A percentile compares a stretch with the other conserved stretches of the same genome.
Evolutionary conservation across 1,284 basidiomycete species (phyloP).

Genomic region (Pseudozyma thailandica): DNA sequence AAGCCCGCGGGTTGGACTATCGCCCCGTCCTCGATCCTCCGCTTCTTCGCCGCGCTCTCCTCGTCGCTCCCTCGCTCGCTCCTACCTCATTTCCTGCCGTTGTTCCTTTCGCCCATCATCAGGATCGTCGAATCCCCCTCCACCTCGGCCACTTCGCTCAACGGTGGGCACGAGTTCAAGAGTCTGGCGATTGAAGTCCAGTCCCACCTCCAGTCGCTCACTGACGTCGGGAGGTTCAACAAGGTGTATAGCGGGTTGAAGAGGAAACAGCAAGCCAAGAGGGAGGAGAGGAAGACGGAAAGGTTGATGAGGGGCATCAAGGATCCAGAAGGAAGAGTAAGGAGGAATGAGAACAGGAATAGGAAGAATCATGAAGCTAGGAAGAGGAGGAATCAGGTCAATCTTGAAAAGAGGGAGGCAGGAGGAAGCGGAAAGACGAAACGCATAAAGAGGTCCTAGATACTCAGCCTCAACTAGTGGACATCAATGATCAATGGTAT

Average conservation of each 20-base stretch:
- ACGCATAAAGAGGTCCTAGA: slow-evolving; percentile 19
- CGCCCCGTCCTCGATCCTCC: slow-evolving; percentile 81
- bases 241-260: slow-evolving; percentile 81
- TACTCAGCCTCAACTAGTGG: neutral
- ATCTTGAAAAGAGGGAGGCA: slow-evolving; percentile 34
- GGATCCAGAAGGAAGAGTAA: slow-evolving; percentile 54
- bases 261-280: slow-evolving; percentile 76
- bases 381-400: slow-evolving; percentile 34
- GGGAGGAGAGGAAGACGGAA: slow-evolving; percentile 79
- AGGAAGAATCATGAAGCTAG: slow-evolving; percentile 32
- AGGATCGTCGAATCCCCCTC: slow-evolving; percentile 79
- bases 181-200: slow-evolving; percentile 84
- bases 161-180: slow-evolving; percentile 78
- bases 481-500: too few species aligned
- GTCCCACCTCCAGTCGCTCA: slow-evolving; percentile 84
- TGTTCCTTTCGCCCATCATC: slow-evolving; percentile 87
- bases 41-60: slow-evolving; percentile 67
- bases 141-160: slow-evolving; percentile 73
- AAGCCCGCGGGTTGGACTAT: slow-evolving; percentile 75
- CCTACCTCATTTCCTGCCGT: slow-evolving; percentile 78
- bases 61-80: slow-evolving; percentile 20
- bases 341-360: slow-evolving; percentile 27
- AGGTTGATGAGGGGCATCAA: slow-evolving; percentile 70
- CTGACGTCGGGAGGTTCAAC: slow-evolving; percentile 85
- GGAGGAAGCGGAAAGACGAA: slow-evolving; percentile 42